Percentiles rank a stretch among this genome's conserved stretches.
phyloP scores from a whole-genome alignment of 768 basidiomycete species.

The Lentinus tigrinus region DNA sequence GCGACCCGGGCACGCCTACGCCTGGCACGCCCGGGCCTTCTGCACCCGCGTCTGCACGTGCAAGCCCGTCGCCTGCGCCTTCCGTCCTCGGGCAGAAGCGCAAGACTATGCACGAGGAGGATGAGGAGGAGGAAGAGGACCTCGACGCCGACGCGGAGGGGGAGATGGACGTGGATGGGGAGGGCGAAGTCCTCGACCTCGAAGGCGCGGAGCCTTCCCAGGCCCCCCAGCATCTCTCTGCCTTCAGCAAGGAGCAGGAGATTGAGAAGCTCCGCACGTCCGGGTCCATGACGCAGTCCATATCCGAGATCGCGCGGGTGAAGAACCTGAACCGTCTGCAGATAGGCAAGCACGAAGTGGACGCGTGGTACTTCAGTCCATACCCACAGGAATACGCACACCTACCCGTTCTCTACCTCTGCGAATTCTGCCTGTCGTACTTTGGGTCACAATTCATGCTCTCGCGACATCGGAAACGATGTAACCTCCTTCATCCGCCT shows the following conservation, averaged over 20 bases:
- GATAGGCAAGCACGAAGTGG: conserved; percentile 95
- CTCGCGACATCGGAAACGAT: conserved; percentile 86
- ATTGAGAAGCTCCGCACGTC: conserved; percentile 98
- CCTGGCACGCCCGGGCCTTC: conserved; percentile 25
- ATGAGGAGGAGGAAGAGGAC: conserved; percentile 45
- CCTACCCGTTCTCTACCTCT: conserved; percentile 91
- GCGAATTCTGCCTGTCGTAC: conserved; percentile 97
- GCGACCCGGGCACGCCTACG: conserved; percentile 23
- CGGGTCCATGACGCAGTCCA: conserved; percentile 98
- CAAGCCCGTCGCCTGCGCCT: conserved; percentile 58
- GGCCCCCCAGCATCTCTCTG: conserved; percentile 49
- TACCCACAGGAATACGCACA: conserved; percentile 99
- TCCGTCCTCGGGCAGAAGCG: conserved; percentile 58
- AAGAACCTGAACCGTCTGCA: conserved; percentile 97
- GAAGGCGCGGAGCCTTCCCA: conserved; percentile 49
- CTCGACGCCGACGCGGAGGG: conserved; percentile 60
- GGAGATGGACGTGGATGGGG: conserved; percentile 44
- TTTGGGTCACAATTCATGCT: conserved; percentile 91
- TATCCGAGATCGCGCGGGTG: conserved; percentile 96
- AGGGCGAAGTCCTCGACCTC: conserved; percentile 62
- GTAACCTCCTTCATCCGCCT: conserved; percentile 89
- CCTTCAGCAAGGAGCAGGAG: conserved; percentile 96
- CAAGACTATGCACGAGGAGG: conserved; percentile 62
- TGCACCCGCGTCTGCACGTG: conserved; percentile 29
- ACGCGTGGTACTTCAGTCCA: conserved; percentile 99